Conservation (phyloP, 2,329 filamentous ascomycete species). For the Daldinia sp. region DNA sequence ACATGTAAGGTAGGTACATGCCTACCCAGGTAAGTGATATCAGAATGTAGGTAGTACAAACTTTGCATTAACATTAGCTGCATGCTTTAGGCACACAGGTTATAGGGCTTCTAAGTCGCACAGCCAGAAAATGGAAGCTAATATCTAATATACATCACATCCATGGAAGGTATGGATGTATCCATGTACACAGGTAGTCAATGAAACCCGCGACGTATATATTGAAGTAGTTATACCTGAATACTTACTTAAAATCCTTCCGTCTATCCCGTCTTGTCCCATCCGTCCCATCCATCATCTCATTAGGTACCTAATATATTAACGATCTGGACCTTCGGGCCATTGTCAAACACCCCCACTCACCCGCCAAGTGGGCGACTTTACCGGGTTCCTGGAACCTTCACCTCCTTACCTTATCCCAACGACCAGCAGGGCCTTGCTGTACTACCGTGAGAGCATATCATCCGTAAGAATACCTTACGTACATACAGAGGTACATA, state of each 20-base stretch:
- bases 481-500: neutral
- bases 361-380: conserved; percentile 14
- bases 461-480: neutral
- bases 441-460: conserved; percentile 15
- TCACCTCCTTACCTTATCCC: conserved; percentile 38
- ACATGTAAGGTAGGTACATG: neutral
- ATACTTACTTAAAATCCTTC: neutral
- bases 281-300: neutral
- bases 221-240: neutral
- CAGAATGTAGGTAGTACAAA: neutral
- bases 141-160: neutral
- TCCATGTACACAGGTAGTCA: too few species aligned
- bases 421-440: conserved; percentile 33
- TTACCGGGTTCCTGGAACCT: conserved; percentile 43
- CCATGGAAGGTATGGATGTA: too few species aligned
- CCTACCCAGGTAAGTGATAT: neutral
- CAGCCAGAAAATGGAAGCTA: neutral
- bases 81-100: neutral
- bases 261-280: neutral
- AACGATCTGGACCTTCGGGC: neutral
- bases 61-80: conserved; percentile 7
- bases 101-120: conserved; percentile 1
- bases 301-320: neutral
- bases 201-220: too few species aligned
- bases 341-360: conserved; percentile 23